Evolutionary conservation across 805 yeast species (phyloP).

Genomic region (Clavispora asparagi): DNA sequence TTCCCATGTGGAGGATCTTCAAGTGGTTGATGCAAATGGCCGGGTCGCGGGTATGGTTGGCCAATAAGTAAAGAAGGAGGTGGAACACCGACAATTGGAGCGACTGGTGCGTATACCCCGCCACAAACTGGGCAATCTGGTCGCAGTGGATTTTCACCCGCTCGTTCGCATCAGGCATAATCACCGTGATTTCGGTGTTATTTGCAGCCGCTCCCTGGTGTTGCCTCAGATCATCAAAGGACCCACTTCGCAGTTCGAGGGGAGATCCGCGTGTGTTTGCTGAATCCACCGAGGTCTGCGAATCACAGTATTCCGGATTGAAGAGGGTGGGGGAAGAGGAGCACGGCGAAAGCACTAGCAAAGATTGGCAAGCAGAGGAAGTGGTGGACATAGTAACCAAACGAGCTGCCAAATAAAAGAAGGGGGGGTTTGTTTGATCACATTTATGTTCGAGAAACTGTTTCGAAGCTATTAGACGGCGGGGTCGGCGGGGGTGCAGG

Average conservation of each 20-base stretch:
- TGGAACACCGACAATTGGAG: slow-evolving; percentile 6
- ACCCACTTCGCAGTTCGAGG: not conserved
- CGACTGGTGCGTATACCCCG: not conserved
- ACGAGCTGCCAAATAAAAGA: not conserved
- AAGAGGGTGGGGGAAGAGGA: slow-evolving; percentile 9
- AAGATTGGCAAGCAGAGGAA: not conserved
- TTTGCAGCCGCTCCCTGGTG: not conserved
- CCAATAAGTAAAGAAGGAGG: slow-evolving; percentile 9
- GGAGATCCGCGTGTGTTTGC: no score
- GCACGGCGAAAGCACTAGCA: slow-evolving; percentile 9
- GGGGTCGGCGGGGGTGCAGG: not conserved
- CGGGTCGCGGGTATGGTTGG: slow-evolving; percentile 2
- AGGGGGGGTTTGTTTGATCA: not conserved
- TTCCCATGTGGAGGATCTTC: slow-evolving; percentile 13
- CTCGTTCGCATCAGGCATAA: slow-evolving; percentile 12
- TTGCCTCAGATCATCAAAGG: not conserved
- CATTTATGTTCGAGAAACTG: no score
- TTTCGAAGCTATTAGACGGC: not conserved
- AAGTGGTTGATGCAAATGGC: slow-evolving; percentile 6
- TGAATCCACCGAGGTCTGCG: not conserved
- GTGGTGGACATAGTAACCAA: not conserved
- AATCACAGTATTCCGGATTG: not conserved
- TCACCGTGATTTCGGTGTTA: slow-evolving; percentile 1
- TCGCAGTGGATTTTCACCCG: slow-evolving; percentile 1
- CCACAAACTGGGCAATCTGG: slow-evolving; percentile 8